These are phyloP conservation scores for Syncephalastrum monosporum DNA, from an alignment of 371 early-diverging fungal genomes.

Conservation along the genomic window DNA sequence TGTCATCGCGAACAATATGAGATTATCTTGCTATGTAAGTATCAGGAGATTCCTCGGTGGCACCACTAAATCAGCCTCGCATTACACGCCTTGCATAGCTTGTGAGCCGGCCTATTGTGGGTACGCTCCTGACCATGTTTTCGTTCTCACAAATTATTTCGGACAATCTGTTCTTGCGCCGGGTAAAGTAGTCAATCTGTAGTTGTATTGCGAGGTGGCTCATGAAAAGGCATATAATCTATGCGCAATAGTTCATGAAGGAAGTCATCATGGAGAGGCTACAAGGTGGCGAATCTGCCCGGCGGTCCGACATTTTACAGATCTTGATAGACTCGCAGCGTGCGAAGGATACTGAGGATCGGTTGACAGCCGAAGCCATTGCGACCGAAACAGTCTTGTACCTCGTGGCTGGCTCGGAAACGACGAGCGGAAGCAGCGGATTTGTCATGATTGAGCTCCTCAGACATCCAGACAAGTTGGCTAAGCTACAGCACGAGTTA, in stretches of 20 bases:
- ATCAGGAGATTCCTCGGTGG: too few relatives aligned
- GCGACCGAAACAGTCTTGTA: constrained; percentile 28
- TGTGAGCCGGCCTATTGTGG: constrained; percentile 2
- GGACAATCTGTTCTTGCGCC: too few relatives aligned
- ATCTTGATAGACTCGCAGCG: constrained; percentile 22
- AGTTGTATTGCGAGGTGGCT: too few relatives aligned
- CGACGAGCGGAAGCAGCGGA: constrained; percentile 26
- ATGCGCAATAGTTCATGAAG: constrained; percentile 19
- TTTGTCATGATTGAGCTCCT: constrained; percentile 25
- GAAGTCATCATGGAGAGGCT: constrained; percentile 22
- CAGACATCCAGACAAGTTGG: constrained; percentile 16
- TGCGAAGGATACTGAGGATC: constrained; percentile 18
- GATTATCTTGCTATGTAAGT: constrained; percentile 3
- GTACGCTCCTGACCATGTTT: constrained; percentile 1
- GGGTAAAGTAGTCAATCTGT: too few relatives aligned
- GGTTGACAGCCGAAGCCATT: constrained; percentile 20
- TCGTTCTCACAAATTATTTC: too few relatives aligned
- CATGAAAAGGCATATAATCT: neutral
- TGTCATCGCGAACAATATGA: constrained; percentile 4
- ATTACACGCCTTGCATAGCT: neutral
- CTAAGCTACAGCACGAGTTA: constrained; percentile 22
- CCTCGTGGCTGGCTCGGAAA: constrained; percentile 36
- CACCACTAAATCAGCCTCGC: too few relatives aligned
- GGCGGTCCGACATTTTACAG: constrained; percentile 33
- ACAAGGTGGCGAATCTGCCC: constrained; percentile 3